Conservation (phyloP, 768 basidiomycete species). For the Naganishia vishniacii region DNA sequence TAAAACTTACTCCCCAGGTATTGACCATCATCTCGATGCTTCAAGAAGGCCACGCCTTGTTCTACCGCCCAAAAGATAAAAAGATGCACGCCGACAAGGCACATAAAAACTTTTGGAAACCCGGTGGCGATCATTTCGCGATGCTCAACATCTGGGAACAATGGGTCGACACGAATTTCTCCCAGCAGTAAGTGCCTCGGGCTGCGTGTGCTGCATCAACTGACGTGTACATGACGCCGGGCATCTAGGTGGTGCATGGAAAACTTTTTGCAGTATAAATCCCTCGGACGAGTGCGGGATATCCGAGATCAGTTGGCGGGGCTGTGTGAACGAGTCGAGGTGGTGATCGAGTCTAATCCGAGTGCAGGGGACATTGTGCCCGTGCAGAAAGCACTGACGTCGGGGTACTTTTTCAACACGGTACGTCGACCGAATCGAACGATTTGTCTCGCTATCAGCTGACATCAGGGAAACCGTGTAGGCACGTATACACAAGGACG, state of each 20-base stretch:
- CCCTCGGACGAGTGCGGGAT: constrained; percentile 85
- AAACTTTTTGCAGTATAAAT: constrained; percentile 84
- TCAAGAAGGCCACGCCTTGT: constrained; percentile 86
- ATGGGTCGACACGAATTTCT: constrained; percentile 96
- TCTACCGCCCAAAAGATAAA: constrained; percentile 98
- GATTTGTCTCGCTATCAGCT: neutral
- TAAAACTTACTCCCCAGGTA: constrained; percentile 54
- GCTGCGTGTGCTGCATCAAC: no score
- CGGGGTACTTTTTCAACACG: constrained; percentile 94
- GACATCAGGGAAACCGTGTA: constrained; percentile 47
- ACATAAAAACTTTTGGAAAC: constrained; percentile 88
- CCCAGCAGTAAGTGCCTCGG: constrained; percentile 63
- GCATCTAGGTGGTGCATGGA: constrained; percentile 47
- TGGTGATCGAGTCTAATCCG: constrained; percentile 77
- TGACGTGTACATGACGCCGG: no score
- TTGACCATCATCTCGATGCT: constrained; percentile 97
- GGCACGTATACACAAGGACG: constrained; percentile 86
- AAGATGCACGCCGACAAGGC: constrained; percentile 96
- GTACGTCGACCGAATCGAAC: constrained; percentile 51
- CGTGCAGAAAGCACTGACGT: constrained; percentile 88
- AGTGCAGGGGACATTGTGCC: constrained; percentile 89
- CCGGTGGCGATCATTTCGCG: constrained; percentile 97
- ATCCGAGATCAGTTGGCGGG: constrained; percentile 87
- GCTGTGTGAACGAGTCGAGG: constrained; percentile 93
- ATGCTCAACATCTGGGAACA: constrained; percentile 97